phyloP scores from a whole-genome alignment of 2,329 filamentous ascomycete genomes.

The Phialophora tarda region DNA sequence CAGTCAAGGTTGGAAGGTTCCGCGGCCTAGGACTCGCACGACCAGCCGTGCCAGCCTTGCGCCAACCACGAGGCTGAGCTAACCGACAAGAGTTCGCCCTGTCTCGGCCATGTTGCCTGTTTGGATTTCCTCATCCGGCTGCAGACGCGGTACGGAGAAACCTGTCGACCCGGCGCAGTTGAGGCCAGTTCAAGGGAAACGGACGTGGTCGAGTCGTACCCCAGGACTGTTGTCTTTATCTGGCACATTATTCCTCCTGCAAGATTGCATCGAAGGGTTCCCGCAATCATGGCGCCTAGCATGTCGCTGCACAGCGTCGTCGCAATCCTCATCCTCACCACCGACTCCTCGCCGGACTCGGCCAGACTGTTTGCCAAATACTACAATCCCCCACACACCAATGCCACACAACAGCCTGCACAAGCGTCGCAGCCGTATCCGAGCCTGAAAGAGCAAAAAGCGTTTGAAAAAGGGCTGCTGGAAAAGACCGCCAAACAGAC shows the following conservation, averaged over 20 bases:
- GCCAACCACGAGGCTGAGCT: too few species aligned
- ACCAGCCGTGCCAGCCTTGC: too few species aligned
- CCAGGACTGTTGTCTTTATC: background rate
- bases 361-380: conserved; percentile 94
- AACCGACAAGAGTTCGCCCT: too few species aligned
- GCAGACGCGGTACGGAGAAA: conserved; percentile 3
- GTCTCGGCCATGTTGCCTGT: too few species aligned
- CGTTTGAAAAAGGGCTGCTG: conserved; percentile 93
- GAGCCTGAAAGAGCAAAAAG: conserved; percentile 89
- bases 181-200: conserved; percentile 17
- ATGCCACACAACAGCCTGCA: conserved; percentile 62
- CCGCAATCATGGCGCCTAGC: conserved; percentile 67
- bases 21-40: too few species aligned
- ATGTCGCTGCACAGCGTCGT: conserved; percentile 78
- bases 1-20: too few species aligned
- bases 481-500: conserved; percentile 96
- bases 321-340: conserved; percentile 77
- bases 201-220: background rate
- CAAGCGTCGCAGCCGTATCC: conserved; percentile 69
- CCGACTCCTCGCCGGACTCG: conserved; percentile 70
- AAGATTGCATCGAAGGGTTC: background rate
- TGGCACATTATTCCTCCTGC: background rate
- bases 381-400: conserved; percentile 72
- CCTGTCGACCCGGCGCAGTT: background rate
- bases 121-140: too few species aligned